Percentiles rank a stretch among this genome's conserved stretches.
phyloP scores from a whole-genome alignment of 225 moss, liverwort and hornwort genomes.

The Physcomitrium patens region DNA sequence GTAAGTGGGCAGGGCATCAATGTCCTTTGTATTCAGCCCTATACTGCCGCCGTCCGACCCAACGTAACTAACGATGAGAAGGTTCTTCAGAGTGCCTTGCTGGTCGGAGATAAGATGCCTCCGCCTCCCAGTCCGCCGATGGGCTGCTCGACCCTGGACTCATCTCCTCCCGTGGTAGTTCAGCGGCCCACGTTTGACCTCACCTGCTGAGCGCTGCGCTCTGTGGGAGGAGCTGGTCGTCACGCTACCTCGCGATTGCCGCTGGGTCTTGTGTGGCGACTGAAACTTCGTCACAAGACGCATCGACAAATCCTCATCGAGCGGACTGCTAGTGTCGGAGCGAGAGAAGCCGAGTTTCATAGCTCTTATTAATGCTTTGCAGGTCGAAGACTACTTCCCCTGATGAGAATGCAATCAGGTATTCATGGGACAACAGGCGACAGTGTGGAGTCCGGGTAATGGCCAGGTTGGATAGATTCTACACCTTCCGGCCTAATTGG shows the following conservation, averaged over 20 bases:
- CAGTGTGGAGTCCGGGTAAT: not conserved
- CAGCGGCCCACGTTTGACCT: too few relatives aligned
- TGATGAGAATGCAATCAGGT: not conserved
- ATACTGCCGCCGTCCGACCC: too few relatives aligned
- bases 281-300: not conserved
- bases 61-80: too few relatives aligned
- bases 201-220: not conserved
- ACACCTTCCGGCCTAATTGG: not conserved
- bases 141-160: too few relatives aligned
- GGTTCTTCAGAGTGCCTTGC: too few relatives aligned
- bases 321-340: not conserved
- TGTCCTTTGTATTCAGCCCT: too few relatives aligned
- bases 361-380: not conserved
- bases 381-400: not conserved
- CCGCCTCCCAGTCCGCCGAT: too few relatives aligned
- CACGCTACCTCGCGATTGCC: not conserved
- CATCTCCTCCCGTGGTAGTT: too few relatives aligned
- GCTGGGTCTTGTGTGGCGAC: not conserved
- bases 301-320: not conserved
- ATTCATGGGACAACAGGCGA: not conserved
- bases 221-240: not conserved
- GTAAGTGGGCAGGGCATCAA: too few relatives aligned
- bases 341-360: conserved; percentile 1
- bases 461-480: not conserved
- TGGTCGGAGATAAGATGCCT: too few relatives aligned